A percentile compares a stretch with the other conserved stretches of the same genome.
Evolutionary conservation across 768 basidiomycete species (phyloP).

Genomic region (Leccinellum albellum): DNA sequence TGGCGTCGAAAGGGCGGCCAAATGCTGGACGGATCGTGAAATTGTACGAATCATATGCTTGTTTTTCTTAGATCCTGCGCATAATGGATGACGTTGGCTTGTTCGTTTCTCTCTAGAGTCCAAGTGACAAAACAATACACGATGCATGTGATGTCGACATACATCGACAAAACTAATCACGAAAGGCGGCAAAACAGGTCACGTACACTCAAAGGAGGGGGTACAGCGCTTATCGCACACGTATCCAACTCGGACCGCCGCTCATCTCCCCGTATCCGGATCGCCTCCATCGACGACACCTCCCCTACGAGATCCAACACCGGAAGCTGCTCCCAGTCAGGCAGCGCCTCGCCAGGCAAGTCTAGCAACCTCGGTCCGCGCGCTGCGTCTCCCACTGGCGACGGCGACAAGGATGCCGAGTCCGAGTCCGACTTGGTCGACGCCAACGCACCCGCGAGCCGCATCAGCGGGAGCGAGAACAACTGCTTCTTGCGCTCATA

Average conservation of each 20-base stretch:
- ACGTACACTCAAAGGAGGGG: constrained; percentile 23
- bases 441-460: constrained; percentile 23
- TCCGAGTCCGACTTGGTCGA: background rate
- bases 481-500: constrained; percentile 54
- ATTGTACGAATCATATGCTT: too few species aligned
- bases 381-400: background rate
- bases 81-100: too few species aligned
- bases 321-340: constrained; percentile 55
- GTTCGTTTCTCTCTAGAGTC: too few species aligned
- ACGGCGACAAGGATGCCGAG: background rate
- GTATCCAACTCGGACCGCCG: constrained; percentile 34
- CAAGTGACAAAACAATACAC: background rate
- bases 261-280: constrained; percentile 34
- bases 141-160: background rate
- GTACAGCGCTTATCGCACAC: constrained; percentile 21
- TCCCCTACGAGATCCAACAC: constrained; percentile 65
- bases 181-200: constrained; percentile 2
- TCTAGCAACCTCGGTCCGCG: constrained; percentile 44
- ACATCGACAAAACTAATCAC: constrained; percentile 1
- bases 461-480: constrained; percentile 72
- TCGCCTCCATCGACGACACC: constrained; percentile 33
- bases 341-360: constrained; percentile 52
- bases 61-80: too few species aligned
- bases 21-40: too few species aligned
- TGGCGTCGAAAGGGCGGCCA: too few species aligned